Conservation (phyloP, 495 filamentous ascomycete species). For the Sordaria brevicollis region DNA sequence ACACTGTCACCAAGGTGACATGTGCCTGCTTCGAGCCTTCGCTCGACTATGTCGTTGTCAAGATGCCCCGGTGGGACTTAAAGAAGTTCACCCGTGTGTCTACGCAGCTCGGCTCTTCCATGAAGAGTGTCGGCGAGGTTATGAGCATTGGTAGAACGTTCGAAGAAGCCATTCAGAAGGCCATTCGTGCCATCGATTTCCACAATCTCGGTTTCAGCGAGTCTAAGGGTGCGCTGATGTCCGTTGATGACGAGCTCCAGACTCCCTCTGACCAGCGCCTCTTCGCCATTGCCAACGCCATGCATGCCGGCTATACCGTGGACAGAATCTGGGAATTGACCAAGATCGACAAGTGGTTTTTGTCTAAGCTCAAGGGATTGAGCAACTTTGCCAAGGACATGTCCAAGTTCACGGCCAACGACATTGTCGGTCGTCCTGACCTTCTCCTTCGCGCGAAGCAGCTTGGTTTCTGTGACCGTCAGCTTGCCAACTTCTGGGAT, state of each 20-base stretch:
- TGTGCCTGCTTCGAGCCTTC: constrained; percentile 99
- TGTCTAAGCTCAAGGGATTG: constrained; percentile 78
- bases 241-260: constrained; percentile 89
- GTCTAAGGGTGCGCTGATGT: constrained; percentile 74
- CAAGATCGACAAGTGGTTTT: constrained; percentile 96
- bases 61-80: constrained; percentile 97
- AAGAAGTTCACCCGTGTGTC: constrained; percentile 98
- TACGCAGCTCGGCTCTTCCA: constrained; percentile 87
- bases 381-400: constrained; percentile 79
- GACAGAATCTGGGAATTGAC: constrained; percentile 98
- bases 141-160: constrained; percentile 97
- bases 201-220: constrained; percentile 93
- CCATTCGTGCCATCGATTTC: constrained; percentile 88
- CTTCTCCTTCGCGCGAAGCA: constrained; percentile 78
- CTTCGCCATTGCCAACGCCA: constrained; percentile 96
- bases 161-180: constrained; percentile 97
- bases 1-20: constrained; percentile 91
- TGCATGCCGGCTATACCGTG: constrained; percentile 85
- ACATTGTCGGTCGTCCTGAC: constrained; percentile 42
- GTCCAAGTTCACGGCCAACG: constrained; percentile 56
- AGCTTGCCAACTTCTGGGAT: constrained; percentile 86
- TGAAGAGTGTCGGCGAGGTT: constrained; percentile 99
- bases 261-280: constrained; percentile 95
- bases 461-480: constrained; percentile 86
- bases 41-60: constrained; percentile 95